These are phyloP conservation scores for Ogataea paradorogensis DNA, from an alignment of 805 yeast genomes.

Conservation along the genomic window DNA sequence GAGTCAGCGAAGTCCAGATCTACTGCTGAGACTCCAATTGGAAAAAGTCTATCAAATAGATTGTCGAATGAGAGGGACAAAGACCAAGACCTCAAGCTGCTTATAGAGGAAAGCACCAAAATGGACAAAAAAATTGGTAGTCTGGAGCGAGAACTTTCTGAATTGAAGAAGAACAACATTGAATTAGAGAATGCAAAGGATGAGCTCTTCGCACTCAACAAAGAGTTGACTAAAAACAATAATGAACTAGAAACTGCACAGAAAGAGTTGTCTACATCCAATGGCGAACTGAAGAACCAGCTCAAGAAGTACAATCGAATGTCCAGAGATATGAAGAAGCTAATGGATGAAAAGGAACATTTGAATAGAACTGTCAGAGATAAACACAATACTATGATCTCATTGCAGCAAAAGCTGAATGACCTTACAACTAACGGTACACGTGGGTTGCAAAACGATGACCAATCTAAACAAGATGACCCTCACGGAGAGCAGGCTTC, in stretches of 20 bases:
- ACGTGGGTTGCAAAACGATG: constrained; percentile 1
- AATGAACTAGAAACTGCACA: constrained; percentile 3
- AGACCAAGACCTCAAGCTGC: constrained; percentile 43
- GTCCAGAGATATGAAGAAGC: constrained; percentile 8
- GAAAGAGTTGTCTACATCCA: constrained; percentile 2
- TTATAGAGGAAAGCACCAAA: constrained; percentile 46
- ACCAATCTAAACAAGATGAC: constrained; percentile 6
- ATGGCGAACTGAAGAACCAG: constrained; percentile 9
- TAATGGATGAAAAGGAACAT: constrained; percentile 11
- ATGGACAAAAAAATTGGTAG: constrained; percentile 45
- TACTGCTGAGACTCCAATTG: not conserved
- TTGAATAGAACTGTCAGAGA: constrained; percentile 11
- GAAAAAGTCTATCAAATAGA: constrained; percentile 4
- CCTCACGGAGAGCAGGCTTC: constrained; percentile 4
- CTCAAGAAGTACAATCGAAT: constrained; percentile 7
- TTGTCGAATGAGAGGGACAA: constrained; percentile 18
- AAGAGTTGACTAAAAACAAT: constrained; percentile 6
- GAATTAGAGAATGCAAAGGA: constrained; percentile 7
- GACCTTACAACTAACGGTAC: constrained; percentile 1
- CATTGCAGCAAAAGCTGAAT: constrained; percentile 10
- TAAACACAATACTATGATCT: constrained; percentile 8
- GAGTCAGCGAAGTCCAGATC: not conserved
- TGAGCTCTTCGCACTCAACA: constrained; percentile 3
- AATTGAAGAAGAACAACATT: constrained; percentile 12
- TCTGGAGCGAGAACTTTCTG: constrained; percentile 31